Conservation (phyloP, 768 basidiomycete species). For the Pleurotus citrinopileatus region DNA sequence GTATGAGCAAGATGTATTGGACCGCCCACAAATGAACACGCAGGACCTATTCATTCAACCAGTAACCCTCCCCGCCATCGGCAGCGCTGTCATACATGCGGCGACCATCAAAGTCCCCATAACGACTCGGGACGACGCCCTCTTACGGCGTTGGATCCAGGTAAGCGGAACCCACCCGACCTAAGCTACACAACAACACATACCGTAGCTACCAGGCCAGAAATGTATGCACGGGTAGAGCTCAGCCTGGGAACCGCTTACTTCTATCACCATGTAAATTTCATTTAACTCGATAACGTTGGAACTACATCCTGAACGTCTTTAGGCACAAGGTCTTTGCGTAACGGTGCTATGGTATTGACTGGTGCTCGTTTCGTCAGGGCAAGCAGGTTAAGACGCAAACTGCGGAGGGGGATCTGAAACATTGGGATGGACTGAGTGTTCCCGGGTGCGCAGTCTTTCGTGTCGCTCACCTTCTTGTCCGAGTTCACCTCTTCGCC, state of each 20-base stretch:
- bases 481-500: constrained; percentile 15
- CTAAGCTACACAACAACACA: neutral
- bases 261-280: neutral
- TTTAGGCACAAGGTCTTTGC: constrained; percentile 63
- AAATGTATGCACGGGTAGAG: too few species aligned
- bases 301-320: constrained; percentile 64
- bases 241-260: too few species aligned
- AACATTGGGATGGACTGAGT: constrained; percentile 8
- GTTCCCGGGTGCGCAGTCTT: constrained; percentile 13
- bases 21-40: too few species aligned
- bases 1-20: too few species aligned
- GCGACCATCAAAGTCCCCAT: constrained; percentile 9
- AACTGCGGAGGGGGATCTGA: constrained; percentile 37
- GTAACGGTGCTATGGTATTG: constrained; percentile 64
- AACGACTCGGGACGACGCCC: neutral
- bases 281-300: constrained; percentile 27
- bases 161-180: neutral
- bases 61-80: neutral
- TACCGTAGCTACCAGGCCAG: neutral
- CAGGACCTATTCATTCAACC: too few species aligned
- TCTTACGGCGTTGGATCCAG: neutral
- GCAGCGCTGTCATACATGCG: too few species aligned
- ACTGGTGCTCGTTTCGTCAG: constrained; percentile 76
- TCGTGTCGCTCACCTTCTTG: constrained; percentile 17
- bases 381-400: constrained; percentile 73